Evolutionary conservation across 305 asterid genomes (phyloP).

Genomic region (Fraxinus xanthoxyloides): DNA sequence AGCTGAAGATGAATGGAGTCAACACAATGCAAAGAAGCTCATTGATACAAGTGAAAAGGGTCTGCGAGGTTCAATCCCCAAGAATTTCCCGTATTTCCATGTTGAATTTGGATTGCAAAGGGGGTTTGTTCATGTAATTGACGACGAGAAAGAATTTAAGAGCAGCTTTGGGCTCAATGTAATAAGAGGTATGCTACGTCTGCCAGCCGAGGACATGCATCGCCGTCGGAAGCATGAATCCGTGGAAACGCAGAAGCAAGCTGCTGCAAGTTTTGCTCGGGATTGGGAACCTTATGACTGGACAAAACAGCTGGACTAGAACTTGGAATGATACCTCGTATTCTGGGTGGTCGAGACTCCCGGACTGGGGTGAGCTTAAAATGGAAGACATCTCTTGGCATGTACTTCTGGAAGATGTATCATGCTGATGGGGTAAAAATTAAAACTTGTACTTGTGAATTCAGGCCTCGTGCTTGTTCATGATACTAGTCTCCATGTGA

Average conservation of each 20-base stretch:
- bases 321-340: neutral
- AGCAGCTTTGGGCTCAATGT: conserved; percentile 82
- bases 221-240: conserved; percentile 63
- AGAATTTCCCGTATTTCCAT: conserved; percentile 88
- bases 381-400: neutral
- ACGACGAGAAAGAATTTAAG: conserved; percentile 66
- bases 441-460: neutral
- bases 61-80: conserved; percentile 77
- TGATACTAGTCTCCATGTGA: neutral
- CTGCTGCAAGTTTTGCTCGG: conserved; percentile 54
- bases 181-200: conserved; percentile 68
- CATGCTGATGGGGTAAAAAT: neutral
- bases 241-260: conserved; percentile 58
- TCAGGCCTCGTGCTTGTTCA: neutral
- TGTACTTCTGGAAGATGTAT: neutral
- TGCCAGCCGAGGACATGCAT: conserved; percentile 94
- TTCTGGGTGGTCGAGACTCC: neutral
- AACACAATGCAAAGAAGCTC: conserved; percentile 91
- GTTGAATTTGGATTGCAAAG: conserved; percentile 78
- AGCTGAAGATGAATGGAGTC: conserved; percentile 97
- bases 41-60: conserved; percentile 90
- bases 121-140: conserved; percentile 93
- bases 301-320: conserved; percentile 69
- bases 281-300: conserved; percentile 90
- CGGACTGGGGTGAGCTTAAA: neutral